Evolutionary conservation across 2,329 filamentous ascomycete species (phyloP), one percentile per base, ranked within the genome.

Genomic region (Grosmannia serpens): DNA sequence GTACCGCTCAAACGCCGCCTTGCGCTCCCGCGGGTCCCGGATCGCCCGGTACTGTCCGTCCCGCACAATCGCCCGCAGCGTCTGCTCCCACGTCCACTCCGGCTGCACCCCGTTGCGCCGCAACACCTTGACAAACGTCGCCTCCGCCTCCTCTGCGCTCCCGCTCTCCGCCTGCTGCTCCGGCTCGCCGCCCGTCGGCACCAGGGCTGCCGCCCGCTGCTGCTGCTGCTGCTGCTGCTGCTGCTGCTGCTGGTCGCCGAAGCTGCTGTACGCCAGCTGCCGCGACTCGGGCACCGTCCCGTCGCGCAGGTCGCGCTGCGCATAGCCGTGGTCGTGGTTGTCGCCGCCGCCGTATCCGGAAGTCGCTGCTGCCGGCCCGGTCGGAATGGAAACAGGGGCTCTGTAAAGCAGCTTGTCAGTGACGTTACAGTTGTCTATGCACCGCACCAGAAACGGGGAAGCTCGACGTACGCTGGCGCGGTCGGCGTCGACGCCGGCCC

Each of bases 11-110:
- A 96, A 99, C 22, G 91, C 89, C 64, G 85, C 80, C 72, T 90
- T 94, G 65, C 94, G 85, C 69, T 96, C 91, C 71, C 87, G 91
- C 6, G 94, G 90, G 67, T 96, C 91, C 67, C 92, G 94, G 64
- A 99, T 85, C 24, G 94, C 89, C 62, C 92, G 88, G 71, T 94
- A 97, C 67, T 96, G 90, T 52, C 91, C 85, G 64, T 99, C 94
- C 67, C 88, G 92, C 64, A 95, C 90, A 22, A 89, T 89, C 24
- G 84, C 83, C 56, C 88, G 87, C 75, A 99, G 85, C 2, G 90
- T 84, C 71, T 96, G 88, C 65, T 94, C 86, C 91, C 92, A 99
- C 0, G 84, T 84, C 87, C 91, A 97, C 67, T 96, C 90, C 5
- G 90, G 84, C 69, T 95, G 89, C 24, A 96, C 89, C 65, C 88